A percentile compares a stretch with the other conserved stretches of the same genome.
phyloP scores from a whole-genome alignment of 768 basidiomycete genomes.

The Pleurotus cornucopiae region DNA sequence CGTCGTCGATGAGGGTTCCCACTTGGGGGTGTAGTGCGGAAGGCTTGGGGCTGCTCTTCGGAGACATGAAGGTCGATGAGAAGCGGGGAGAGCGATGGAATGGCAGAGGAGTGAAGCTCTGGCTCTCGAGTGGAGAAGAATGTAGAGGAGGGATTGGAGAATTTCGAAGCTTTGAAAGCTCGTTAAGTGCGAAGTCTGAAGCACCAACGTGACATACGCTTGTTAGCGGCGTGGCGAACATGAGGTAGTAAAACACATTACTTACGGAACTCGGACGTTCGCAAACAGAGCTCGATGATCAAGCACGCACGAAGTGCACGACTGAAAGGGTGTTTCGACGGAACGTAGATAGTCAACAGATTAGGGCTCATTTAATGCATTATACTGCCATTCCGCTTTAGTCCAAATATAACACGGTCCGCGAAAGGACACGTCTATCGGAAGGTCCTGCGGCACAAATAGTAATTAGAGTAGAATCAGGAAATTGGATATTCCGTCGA shows the following conservation, averaged over 20 bases:
- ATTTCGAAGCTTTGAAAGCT: not conserved
- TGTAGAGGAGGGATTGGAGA: not conserved
- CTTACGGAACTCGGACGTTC: slow-evolving; percentile 8
- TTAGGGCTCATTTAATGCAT: no score
- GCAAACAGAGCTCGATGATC: slow-evolving; percentile 2
- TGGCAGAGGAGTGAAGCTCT: not conserved
- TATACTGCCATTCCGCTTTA: not conserved
- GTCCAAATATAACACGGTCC: not conserved
- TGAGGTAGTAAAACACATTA: slow-evolving; percentile 12
- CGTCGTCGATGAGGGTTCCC: slow-evolving; percentile 82
- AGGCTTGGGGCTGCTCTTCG: slow-evolving; percentile 22
- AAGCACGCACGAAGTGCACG: slow-evolving; percentile 3
- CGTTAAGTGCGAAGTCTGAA: slow-evolving; percentile 2
- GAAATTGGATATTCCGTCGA: slow-evolving; percentile 5
- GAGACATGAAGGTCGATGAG: slow-evolving; percentile 24
- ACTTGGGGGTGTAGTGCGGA: slow-evolving; percentile 42
- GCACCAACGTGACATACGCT: slow-evolving; percentile 13
- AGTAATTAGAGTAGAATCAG: slow-evolving; percentile 8
- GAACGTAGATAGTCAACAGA: not conserved
- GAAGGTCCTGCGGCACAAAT: slow-evolving; percentile 2
- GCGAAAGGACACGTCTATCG: not conserved
- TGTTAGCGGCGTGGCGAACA: slow-evolving; percentile 14
- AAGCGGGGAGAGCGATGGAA: not conserved
- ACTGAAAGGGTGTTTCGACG: not conserved
- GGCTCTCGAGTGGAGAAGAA: not conserved